Base-by-base conservation (phyloP, 768 basidiomycete genomes). In the Ramaria rubella region DNA sequence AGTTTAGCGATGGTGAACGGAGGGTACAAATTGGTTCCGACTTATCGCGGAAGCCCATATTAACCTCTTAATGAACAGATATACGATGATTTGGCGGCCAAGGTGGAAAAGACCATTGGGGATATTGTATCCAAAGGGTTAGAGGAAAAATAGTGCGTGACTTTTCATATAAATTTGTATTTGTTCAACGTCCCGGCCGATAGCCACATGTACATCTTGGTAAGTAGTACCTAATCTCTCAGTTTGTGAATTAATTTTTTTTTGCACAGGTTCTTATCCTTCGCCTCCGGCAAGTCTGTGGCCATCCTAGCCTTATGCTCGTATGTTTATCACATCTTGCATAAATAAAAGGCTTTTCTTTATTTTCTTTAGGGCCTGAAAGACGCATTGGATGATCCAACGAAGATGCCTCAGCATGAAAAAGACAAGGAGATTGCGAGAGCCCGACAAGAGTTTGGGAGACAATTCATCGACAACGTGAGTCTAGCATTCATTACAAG, bases 221-320 rank as follows among this genome's bases (percentile, higher is more conserved):
- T 80, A 60, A 19, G 33, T 17, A 21, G 68, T 58, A 31, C 34
- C 26, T 40, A 15, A 26, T 24, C 9, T 54, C 12, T 40, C 46
- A 36, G 40, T n/a, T 19, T 2, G 17, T 4, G 34, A 40, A 52
- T 17, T 55, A 40, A 58, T 29, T 40, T 26, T 6, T 58, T 53
- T 31, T 38, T 36, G 14, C 8, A 43, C 61, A 85, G 75, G 82
- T 87, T 24, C 76, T 90, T 77, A 86, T 91, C 19, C 74, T 90
- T 31, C 83, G 88, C 5, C 71, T 92, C 38, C 77, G 87, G 5
- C 88, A 90, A 63, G 69, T 90, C 0, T 87, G 85, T 63, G 80
- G 81, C 59, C 87, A 88, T 65, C 87, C 87, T 0, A 72, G 82
- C 62, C 78, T 90, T 4, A 82, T 87, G 42, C 73, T 87, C 38